A percentile compares a stretch with the other conserved stretches of the same genome.
These are phyloP conservation scores for Cercospora canescens DNA, from an alignment of 2,329 filamentous ascomycete species.

Conservation along the genomic window DNA sequence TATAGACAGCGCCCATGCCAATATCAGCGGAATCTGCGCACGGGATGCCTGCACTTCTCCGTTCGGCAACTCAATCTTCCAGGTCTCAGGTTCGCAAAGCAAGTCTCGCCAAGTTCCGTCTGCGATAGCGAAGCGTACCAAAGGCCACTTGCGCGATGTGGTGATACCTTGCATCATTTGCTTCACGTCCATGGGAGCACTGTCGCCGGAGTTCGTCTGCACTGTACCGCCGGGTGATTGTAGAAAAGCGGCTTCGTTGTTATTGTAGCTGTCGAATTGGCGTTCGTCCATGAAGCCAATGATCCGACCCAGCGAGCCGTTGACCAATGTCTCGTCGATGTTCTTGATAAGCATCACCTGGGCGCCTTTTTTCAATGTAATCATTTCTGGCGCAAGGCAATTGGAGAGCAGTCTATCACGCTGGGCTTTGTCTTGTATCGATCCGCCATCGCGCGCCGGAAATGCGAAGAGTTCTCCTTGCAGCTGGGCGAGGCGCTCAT, in stretches of 20 bases:
- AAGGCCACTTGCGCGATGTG: slow-evolving; percentile 66
- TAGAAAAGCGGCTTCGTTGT: slow-evolving; percentile 29
- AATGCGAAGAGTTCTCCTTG: slow-evolving; percentile 68
- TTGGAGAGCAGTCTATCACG: slow-evolving; percentile 79
- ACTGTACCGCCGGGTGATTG: slow-evolving; percentile 37
- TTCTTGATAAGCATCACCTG: slow-evolving; percentile 99
- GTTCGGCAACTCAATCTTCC: slow-evolving; percentile 96
- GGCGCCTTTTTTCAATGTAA: slow-evolving; percentile 84
- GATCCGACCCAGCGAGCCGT: slow-evolving; percentile 88
- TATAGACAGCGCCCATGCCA: slow-evolving; percentile 96
- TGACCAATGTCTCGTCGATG: slow-evolving; percentile 89
- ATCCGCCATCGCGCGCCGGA: slow-evolving; percentile 72
- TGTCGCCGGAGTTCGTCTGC: slow-evolving; percentile 26
- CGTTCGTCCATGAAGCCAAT: slow-evolving; percentile 74
- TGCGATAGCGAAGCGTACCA: slow-evolving; percentile 79
- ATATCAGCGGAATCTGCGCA: slow-evolving; percentile 73
- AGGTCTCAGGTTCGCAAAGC: slow-evolving; percentile 82
- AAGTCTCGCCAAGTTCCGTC: slow-evolving; percentile 76
- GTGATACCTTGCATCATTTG: slow-evolving; percentile 57
- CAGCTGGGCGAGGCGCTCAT: slow-evolving; percentile 68
- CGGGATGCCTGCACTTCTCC: slow-evolving; percentile 91
- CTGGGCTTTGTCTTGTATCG: slow-evolving; percentile 62
- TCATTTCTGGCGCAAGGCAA: slow-evolving; percentile 84
- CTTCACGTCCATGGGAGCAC: slow-evolving; percentile 29
- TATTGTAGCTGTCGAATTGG: slow-evolving; percentile 36